phyloP scores from a whole-genome alignment of 2,329 filamentous ascomycete genomes.

The Erysiphe neolycopersici region DNA sequence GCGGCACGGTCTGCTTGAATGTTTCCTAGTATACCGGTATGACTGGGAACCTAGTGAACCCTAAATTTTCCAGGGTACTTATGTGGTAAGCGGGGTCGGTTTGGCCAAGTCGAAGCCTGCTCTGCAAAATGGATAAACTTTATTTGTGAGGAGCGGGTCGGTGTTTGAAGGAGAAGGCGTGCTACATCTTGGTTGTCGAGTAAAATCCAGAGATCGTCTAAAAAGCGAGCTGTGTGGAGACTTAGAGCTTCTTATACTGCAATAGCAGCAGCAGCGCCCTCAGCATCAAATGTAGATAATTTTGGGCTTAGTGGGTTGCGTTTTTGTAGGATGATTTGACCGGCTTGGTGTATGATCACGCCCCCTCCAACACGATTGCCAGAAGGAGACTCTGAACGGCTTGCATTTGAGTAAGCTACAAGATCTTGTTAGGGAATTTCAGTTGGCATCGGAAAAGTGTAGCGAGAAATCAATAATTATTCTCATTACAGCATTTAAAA shows the following conservation, averaged over 20 bases:
- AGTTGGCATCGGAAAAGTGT: background rate
- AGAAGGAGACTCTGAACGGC: background rate
- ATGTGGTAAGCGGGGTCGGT: background rate
- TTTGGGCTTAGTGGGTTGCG: background rate
- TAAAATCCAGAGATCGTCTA: background rate
- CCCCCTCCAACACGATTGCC: background rate
- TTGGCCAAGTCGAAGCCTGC: background rate
- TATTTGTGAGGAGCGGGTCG: background rate
- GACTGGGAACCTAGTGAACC: background rate
- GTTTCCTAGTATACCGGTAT: background rate
- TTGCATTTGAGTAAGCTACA: background rate
- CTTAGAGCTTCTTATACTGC: background rate
- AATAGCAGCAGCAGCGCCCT: background rate
- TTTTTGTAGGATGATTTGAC: background rate
- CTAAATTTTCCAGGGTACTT: background rate
- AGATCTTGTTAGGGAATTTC: conserved; percentile 1
- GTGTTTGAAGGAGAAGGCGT: background rate
- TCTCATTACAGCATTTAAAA: too few species aligned
- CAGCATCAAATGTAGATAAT: background rate
- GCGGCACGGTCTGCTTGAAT: too few species aligned
- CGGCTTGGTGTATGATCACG: background rate
- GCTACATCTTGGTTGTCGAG: background rate
- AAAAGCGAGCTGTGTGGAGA: background rate
- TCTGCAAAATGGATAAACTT: background rate
- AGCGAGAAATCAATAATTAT: too few species aligned